phyloP scores from a whole-genome alignment of 805 yeast genomes.

The Ogataea zsoltii region DNA sequence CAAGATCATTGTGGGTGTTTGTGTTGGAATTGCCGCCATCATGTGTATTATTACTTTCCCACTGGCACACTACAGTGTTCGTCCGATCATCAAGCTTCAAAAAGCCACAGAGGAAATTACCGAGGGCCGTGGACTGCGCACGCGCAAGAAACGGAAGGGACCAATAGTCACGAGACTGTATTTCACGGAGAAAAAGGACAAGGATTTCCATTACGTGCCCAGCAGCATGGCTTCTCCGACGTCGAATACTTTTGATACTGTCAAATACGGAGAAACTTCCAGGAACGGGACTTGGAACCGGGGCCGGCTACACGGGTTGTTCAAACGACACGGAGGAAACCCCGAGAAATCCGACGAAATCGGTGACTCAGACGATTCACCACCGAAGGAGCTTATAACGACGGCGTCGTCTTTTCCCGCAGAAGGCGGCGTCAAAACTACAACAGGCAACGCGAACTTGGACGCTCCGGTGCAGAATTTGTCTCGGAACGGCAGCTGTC shows the following conservation, averaged over 20 bases:
- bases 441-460: background rate
- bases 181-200: background rate
- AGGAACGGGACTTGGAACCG: no score
- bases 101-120: conserved; percentile 78
- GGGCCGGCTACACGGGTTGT: background rate
- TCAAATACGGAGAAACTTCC: no score
- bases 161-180: background rate
- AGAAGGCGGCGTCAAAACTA: background rate
- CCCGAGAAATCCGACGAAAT: background rate
- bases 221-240: background rate
- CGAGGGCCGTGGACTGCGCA: conserved; percentile 37
- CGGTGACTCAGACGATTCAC: background rate
- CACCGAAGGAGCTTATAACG: background rate
- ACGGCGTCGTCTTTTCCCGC: background rate
- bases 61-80: conserved; percentile 77
- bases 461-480: conserved; percentile 1
- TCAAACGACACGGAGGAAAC: background rate
- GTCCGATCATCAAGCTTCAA: conserved; percentile 78
- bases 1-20: conserved; percentile 73
- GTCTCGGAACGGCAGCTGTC: conserved; percentile 12
- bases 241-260: background rate
- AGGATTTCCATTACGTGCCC: background rate
- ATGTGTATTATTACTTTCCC: conserved; percentile 79
- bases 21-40: conserved; percentile 73
- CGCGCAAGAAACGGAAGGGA: conserved; percentile 12